Percentiles rank a stretch among this genome's conserved stretches.
Conservation (phyloP, 1,284 basidiomycete species). For the Athelia sp. region DNA sequence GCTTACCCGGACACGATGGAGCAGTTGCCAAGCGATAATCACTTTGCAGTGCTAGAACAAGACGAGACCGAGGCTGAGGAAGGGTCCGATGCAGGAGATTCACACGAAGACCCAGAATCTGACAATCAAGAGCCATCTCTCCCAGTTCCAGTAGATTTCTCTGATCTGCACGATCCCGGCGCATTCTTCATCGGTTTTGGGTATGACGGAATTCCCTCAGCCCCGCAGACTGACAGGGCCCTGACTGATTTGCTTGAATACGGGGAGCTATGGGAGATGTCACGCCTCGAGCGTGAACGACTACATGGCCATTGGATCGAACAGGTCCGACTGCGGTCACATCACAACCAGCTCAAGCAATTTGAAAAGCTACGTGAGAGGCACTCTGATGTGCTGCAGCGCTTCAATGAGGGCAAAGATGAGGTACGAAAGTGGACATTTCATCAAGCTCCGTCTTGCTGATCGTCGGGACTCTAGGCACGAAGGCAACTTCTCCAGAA, state of each 20-base stretch:
- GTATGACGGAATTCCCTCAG: constrained; percentile 22
- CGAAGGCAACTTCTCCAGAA: constrained; percentile 42
- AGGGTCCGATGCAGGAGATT: too few relatives aligned
- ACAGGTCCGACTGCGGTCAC: constrained; percentile 18
- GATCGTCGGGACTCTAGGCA: constrained; percentile 20
- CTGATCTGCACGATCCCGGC: constrained; percentile 20
- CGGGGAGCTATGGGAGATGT: constrained; percentile 39
- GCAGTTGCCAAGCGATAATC: too few relatives aligned
- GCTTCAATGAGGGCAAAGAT: constrained; percentile 29
- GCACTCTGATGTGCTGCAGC: constrained; percentile 22
- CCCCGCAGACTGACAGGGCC: constrained; percentile 28
- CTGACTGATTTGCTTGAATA: constrained; percentile 30
- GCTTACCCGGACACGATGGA: too few relatives aligned
- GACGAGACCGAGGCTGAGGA: too few relatives aligned
- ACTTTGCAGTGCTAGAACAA: too few relatives aligned
- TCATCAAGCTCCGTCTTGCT: constrained; percentile 9
- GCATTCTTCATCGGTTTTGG: constrained; percentile 32
- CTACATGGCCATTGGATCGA: constrained; percentile 33
- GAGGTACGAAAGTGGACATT: constrained; percentile 29
- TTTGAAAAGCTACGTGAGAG: constrained; percentile 28
- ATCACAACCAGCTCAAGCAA: constrained; percentile 29
- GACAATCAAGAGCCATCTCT: too few relatives aligned
- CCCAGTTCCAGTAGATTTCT: too few relatives aligned
- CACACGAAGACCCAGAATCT: too few relatives aligned
- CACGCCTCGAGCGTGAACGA: constrained; percentile 30